These are phyloP conservation scores for Poa pratensis DNA, from an alignment of 176 grass and related monocot species.

Conservation along the genomic window DNA sequence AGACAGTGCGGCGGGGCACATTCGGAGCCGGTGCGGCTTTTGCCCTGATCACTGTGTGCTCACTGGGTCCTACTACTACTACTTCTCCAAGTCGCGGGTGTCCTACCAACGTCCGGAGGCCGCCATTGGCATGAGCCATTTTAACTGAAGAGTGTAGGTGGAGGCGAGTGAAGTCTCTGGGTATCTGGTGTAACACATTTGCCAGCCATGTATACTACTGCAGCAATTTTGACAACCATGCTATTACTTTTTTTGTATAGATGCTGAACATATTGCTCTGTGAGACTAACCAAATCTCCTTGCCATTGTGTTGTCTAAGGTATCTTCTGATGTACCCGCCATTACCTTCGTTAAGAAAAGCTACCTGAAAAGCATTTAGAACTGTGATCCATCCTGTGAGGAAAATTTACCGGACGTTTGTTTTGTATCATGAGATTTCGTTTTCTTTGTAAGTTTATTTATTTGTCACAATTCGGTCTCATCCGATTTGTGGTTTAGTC, in stretches of 20 bases:
- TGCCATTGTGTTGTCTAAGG: not conserved
- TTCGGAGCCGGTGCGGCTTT: slow-evolving; percentile 85
- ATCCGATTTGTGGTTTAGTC: not conserved
- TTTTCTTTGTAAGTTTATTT: not conserved
- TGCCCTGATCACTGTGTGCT: slow-evolving; percentile 69
- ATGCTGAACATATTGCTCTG: slow-evolving; percentile 15
- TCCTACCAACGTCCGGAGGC: slow-evolving; percentile 42
- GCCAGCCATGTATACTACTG: not conserved
- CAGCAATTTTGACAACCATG: slow-evolving; percentile 44
- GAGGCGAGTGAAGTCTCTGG: not conserved
- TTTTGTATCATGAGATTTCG: not conserved
- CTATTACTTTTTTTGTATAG: not conserved
- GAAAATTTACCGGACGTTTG: not conserved
- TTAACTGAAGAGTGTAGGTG: slow-evolving; percentile 27
- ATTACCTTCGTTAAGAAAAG: not conserved
- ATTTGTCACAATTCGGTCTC: not conserved
- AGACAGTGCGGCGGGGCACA: slow-evolving; percentile 62
- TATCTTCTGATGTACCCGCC: not conserved
- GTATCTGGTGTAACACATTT: slow-evolving; percentile 22
- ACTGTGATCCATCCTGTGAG: not conserved
- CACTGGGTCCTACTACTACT: slow-evolving; percentile 69
- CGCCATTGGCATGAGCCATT: slow-evolving; percentile 66
- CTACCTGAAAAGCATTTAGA: not conserved
- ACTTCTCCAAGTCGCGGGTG: slow-evolving; percentile 59
- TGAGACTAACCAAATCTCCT: slow-evolving; percentile 4